Conservation (phyloP, 2,329 filamentous ascomycete species). For the Sclerotinia sclerotiorum region DNA sequence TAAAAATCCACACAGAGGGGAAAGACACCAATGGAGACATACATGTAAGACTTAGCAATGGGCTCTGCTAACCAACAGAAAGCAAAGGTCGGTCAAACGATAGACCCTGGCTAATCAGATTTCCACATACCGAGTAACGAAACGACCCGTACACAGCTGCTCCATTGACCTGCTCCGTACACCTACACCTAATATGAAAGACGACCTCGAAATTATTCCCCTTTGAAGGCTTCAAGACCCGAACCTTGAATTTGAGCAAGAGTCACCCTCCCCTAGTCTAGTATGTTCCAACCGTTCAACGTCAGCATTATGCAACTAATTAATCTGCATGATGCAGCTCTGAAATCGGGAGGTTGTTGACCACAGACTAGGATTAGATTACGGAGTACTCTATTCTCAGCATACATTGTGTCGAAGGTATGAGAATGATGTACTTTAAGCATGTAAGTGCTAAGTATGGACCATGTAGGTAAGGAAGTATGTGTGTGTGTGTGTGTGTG, state of each 20-base stretch:
- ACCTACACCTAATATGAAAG: neutral
- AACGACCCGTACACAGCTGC: neutral
- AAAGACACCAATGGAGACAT: constrained; percentile 4
- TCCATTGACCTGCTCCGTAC: neutral
- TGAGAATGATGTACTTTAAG: neutral
- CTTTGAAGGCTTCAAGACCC: neutral
- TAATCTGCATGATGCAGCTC: constrained; percentile 1
- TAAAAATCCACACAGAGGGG: neutral
- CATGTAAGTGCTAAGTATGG: neutral
- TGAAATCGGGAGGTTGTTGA: neutral
- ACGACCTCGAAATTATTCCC: neutral
- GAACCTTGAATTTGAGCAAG: neutral
- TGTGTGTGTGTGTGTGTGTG: neutral
- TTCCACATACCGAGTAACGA: constrained; percentile 2
- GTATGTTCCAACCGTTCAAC: neutral
- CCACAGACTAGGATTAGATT: neutral
- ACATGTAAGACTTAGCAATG: neutral
- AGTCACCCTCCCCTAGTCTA: neutral
- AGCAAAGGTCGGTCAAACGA: constrained; percentile 2
- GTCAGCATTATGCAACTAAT: constrained; percentile 12
- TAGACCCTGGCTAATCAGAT: neutral
- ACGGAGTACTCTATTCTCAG: neutral
- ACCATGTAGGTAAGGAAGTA: neutral
- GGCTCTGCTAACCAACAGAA: neutral
- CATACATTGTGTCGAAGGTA: neutral